Evolutionary conservation across 176 grass and related monocot genomes (phyloP).

Genomic region (Guadua angustifolia): DNA sequence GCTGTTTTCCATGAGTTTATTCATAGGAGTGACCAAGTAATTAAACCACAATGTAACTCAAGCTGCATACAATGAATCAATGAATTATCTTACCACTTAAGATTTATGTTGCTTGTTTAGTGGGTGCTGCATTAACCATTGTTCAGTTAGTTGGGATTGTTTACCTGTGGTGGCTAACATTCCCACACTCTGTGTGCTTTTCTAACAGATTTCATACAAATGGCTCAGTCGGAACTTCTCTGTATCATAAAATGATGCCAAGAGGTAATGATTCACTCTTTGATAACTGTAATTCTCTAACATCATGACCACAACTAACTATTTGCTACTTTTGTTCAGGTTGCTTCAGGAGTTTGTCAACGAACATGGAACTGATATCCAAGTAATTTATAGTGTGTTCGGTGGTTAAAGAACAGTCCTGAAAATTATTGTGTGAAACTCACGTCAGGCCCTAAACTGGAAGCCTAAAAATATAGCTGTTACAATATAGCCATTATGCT

Average conservation of each 20-base stretch:
- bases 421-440: slow-evolving; percentile 85
- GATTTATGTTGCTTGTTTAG: neutral
- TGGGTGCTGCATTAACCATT: neutral
- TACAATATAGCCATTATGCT: too few relatives aligned
- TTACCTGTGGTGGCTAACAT: slow-evolving; percentile 3
- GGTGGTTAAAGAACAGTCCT: slow-evolving; percentile 75
- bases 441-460: slow-evolving; percentile 74
- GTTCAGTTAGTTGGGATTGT: neutral
- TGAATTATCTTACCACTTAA: neutral
- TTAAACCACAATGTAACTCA: neutral
- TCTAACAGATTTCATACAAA: slow-evolving; percentile 93
- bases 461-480: too few relatives aligned
- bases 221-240: slow-evolving; percentile 96
- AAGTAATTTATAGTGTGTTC: slow-evolving; percentile 88
- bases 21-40: neutral
- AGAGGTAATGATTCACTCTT: slow-evolving; percentile 56
- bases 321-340: slow-evolving; percentile 37
- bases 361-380: slow-evolving; percentile 61
- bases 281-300: neutral
- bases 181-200: neutral
- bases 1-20: neutral
- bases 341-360: slow-evolving; percentile 81
- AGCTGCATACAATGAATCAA: neutral
- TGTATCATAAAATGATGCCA: slow-evolving; percentile 87
- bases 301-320: neutral